Conservation (phyloP, 345 rosid species). For the Rhodamnia argentea region DNA sequence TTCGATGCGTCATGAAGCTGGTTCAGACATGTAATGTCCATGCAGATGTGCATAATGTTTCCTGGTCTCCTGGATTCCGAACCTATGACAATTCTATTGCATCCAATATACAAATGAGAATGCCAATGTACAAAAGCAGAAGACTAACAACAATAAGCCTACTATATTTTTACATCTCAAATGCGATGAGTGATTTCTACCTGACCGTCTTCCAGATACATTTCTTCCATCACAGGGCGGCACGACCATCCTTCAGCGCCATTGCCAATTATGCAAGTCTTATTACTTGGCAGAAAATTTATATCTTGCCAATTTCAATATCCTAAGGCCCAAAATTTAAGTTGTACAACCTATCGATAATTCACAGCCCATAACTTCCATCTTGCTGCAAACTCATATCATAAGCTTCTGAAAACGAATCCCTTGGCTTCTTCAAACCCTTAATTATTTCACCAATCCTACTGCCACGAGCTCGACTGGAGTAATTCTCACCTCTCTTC, state of each 20-base stretch:
- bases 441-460: not conserved
- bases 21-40: not conserved
- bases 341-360: not conserved
- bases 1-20: not conserved
- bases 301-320: not conserved
- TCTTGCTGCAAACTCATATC: constrained; percentile 31
- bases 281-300: not conserved
- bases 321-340: not conserved
- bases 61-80: not conserved
- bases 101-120: not conserved
- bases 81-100: not conserved
- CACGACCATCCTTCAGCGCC: not conserved
- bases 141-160: not conserved
- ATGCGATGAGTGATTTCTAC: not conserved
- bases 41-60: not conserved
- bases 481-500: constrained; percentile 8
- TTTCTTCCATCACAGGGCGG: not conserved
- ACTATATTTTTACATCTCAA: not conserved
- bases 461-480: not conserved
- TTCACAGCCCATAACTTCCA: constrained; percentile 23
- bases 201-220: not conserved
- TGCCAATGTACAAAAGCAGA: not conserved
- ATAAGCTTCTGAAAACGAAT: constrained; percentile 11
- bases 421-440: not conserved
- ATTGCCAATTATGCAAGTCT: not conserved